Base-by-base conservation (phyloP, 2,329 filamentous ascomycete species). In the Colletotrichum ledebouriae region DNA sequence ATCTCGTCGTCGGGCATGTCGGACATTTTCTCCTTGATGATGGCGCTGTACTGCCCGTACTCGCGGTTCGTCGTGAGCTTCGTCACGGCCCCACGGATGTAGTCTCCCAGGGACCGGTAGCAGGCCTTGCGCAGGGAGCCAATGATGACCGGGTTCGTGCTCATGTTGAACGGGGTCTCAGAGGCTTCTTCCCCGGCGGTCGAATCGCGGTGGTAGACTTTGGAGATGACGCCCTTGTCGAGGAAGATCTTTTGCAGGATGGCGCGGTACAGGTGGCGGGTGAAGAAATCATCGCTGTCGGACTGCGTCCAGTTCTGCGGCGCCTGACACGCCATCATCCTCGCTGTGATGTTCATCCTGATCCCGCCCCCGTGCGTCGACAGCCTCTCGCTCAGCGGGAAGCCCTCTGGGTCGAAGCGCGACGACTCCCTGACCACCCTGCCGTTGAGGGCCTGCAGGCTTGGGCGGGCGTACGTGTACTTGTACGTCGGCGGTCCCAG, bases 291-390 rank as follows among this genome's bases (percentile, higher is more conserved):
- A 59, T 94, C 91, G 76, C 93, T 97, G 69, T 97, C 94, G 33
- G 86, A 83, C 25, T 85, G 83, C 2, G 92, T 92, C 96, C 96
- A 99, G 81, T 99, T 99, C 68, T 90, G 86, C 1, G 96, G 94
- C 7, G 96, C 96, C 81, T 99, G 96, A 57, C 97, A 94, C 3
- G 95, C 95, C 95, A 98, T 98, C 92, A 97, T 97, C 50, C 96
- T 89, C 1, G 96, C 94, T 4, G 96, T 99, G 76, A 98, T 97
- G 79, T 99, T 98, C 65, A 98, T 85, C 25, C 93, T 87, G 53
- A 98, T 85, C 2, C 94, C 94, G 9, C 80, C 82, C 20, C 83
- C 78, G 73, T 91, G 87, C 3, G 78, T 88, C 79, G 75, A 85
- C 56, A 98, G 83, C 13, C 86, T 86, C 50, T 90, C 83, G 67